Conservation (phyloP, 2,329 filamentous ascomycete species). For the Diaporthe sp. region DNA sequence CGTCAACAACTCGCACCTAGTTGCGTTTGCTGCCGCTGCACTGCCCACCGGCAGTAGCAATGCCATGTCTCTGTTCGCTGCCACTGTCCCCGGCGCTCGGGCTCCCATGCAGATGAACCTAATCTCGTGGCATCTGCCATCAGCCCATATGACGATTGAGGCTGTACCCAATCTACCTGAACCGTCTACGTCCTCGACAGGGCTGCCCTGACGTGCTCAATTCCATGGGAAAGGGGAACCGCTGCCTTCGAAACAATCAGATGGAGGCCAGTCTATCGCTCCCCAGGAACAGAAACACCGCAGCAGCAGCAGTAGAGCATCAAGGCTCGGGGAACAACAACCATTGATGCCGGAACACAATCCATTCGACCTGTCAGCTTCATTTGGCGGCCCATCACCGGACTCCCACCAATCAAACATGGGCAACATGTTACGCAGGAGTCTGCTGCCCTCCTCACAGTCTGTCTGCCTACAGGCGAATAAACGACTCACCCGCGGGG, state of each 20-base stretch:
- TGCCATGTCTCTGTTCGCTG: not conserved
- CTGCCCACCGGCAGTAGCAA: constrained; percentile 1
- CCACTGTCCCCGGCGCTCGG: constrained; percentile 16
- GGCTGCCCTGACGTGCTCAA: constrained; percentile 17
- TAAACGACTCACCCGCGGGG: not conserved
- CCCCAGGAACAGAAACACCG: not conserved
- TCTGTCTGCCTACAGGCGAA: not conserved
- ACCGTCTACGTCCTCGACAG: constrained; percentile 7
- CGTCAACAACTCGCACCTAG: not conserved
- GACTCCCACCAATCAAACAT: not conserved
- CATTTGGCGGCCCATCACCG: not conserved
- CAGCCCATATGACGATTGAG: constrained; percentile 30
- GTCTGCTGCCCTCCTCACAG: not conserved
- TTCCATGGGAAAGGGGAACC: constrained; percentile 17
- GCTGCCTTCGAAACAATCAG: not conserved
- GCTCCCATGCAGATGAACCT: constrained; percentile 17
- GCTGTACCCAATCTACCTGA: constrained; percentile 32
- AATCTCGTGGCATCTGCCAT: constrained; percentile 21
- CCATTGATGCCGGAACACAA: not conserved
- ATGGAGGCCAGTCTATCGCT: too few species aligned
- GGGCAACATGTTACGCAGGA: not conserved
- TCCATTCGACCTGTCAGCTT: not conserved
- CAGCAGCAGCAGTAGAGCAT: not conserved
- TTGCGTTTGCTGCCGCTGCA: constrained; percentile 23
- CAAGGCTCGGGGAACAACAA: not conserved